Conservation (phyloP, 2,329 filamentous ascomycete genomes). For the Zymoseptoria passerinii region DNA sequence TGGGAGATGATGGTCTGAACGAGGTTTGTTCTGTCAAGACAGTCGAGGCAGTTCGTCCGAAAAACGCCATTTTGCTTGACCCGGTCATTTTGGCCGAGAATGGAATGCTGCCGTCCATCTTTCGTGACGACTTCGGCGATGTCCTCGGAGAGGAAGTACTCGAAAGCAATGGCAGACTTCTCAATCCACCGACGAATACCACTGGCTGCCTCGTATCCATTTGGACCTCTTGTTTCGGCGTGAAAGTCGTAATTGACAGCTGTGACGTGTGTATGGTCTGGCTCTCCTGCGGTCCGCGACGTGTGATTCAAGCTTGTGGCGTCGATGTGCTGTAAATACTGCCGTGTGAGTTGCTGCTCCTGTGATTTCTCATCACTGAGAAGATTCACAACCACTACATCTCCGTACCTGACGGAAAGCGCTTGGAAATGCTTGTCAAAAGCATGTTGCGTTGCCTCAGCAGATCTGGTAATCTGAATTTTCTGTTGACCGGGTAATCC, state of each 20-base stretch:
- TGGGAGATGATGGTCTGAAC: slow-evolving; percentile 94
- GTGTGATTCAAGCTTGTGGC: slow-evolving; percentile 61
- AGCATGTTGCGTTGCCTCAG: slow-evolving; percentile 83
- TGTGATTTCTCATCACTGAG: slow-evolving; percentile 83
- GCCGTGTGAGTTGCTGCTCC: slow-evolving; percentile 72
- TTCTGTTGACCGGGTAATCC: slow-evolving; percentile 91
- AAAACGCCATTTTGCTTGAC: slow-evolving; percentile 94
- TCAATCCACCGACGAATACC: slow-evolving; percentile 73
- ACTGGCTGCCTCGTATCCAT: slow-evolving; percentile 83
- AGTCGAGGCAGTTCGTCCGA: slow-evolving; percentile 92
- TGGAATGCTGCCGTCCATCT: slow-evolving; percentile 32
- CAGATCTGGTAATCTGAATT: slow-evolving; percentile 79
- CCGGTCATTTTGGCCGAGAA: slow-evolving; percentile 39
- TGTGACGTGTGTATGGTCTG: slow-evolving; percentile 65
- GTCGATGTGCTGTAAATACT: slow-evolving; percentile 69
- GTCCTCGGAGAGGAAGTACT: slow-evolving; percentile 81
- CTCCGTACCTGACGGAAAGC: slow-evolving; percentile 79
- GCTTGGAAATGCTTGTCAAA: slow-evolving; percentile 92
- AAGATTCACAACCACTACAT: slow-evolving; percentile 86
- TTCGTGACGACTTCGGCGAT: slow-evolving; percentile 43
- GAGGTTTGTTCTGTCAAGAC: slow-evolving; percentile 88
- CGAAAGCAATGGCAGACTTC: slow-evolving; percentile 74
- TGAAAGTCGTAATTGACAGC: slow-evolving; percentile 94
- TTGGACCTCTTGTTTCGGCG: slow-evolving; percentile 78
- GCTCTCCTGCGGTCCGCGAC: slow-evolving; percentile 36